phyloP scores from a whole-genome alignment of 495 filamentous ascomycete species.

The Pseudomonodictys pantanalensis region DNA sequence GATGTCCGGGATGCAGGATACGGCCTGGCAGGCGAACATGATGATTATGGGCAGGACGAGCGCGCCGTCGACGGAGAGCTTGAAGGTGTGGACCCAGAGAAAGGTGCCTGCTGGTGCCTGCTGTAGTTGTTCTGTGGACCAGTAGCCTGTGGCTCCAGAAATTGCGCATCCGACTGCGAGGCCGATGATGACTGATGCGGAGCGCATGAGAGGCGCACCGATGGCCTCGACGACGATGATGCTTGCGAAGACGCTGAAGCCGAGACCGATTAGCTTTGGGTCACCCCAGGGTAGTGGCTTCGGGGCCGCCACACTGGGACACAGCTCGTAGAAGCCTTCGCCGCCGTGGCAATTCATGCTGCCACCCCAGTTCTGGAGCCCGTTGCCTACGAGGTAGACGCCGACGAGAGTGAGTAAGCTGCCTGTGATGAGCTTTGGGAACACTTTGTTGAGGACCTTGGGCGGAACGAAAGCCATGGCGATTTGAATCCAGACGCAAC shows the following conservation, averaged over 20 bases:
- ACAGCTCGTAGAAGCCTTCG: constrained; percentile 36
- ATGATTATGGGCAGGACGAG: constrained; percentile 45
- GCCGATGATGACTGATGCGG: constrained; percentile 43
- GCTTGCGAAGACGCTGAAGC: constrained; percentile 42
- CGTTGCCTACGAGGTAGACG: constrained; percentile 38
- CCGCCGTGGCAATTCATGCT: constrained; percentile 40
- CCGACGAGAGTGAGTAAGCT: constrained; percentile 45
- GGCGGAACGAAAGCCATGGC: constrained; percentile 42
- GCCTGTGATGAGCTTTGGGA: constrained; percentile 44
- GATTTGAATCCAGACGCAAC: constrained; percentile 45
- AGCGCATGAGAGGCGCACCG: constrained; percentile 43
- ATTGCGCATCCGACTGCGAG: constrained; percentile 41
- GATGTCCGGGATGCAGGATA: constrained; percentile 39
- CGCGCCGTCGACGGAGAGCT: constrained; percentile 40
- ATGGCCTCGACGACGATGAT: constrained; percentile 43
- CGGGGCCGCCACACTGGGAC: constrained; percentile 36
- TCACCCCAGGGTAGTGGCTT: constrained; percentile 29
- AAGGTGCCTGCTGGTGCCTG: constrained; percentile 42
- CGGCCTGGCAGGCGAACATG: constrained; percentile 49
- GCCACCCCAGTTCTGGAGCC: constrained; percentile 45
- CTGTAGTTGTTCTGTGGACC: constrained; percentile 17
- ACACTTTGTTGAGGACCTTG: constrained; percentile 40
- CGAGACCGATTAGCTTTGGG: constrained; percentile 40
- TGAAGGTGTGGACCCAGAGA: constrained; percentile 44
- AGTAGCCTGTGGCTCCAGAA: constrained; percentile 41